These are phyloP conservation scores for Pestalotiopsis sp. DNA, from an alignment of 2,329 filamentous ascomycete genomes.

Conservation along the genomic window DNA sequence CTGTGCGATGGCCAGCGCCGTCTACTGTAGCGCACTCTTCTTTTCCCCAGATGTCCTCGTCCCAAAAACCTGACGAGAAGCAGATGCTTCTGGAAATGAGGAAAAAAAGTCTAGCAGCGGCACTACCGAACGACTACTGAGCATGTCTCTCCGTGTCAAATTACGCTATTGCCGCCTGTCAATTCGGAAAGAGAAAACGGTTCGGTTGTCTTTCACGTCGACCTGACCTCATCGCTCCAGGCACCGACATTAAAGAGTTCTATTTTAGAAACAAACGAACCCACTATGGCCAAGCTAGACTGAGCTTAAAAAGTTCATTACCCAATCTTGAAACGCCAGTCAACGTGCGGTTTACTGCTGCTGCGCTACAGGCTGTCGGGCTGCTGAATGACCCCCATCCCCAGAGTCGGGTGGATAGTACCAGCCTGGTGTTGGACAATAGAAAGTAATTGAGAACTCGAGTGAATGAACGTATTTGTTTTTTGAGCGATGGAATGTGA, in stretches of 20 bases:
- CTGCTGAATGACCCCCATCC: not conserved
- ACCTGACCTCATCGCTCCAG: slow-evolving; percentile 1
- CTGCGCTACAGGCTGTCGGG: not conserved
- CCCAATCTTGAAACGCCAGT: slow-evolving; percentile 2
- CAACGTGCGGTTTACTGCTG: not conserved
- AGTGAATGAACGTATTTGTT: not conserved
- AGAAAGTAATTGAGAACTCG: not conserved
- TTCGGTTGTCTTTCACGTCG: not conserved
- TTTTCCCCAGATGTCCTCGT: no score
- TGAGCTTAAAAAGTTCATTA: slow-evolving; percentile 3
- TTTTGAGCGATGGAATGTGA: no score
- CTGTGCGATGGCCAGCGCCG: no score
- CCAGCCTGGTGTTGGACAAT: not conserved
- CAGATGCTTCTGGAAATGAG: not conserved
- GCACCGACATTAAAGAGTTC: slow-evolving; percentile 4
- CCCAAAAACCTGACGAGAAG: not conserved
- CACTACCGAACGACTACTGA: not conserved
- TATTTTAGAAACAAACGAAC: slow-evolving; percentile 8
- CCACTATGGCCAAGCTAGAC: not conserved
- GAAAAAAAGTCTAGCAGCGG: not conserved
- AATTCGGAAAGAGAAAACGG: not conserved
- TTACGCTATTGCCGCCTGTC: not conserved
- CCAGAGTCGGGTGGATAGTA: not conserved
- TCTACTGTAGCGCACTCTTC: no score
- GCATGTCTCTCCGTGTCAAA: not conserved